Conservation (phyloP, 768 basidiomycete species). For the Mycena rosella region DNA sequence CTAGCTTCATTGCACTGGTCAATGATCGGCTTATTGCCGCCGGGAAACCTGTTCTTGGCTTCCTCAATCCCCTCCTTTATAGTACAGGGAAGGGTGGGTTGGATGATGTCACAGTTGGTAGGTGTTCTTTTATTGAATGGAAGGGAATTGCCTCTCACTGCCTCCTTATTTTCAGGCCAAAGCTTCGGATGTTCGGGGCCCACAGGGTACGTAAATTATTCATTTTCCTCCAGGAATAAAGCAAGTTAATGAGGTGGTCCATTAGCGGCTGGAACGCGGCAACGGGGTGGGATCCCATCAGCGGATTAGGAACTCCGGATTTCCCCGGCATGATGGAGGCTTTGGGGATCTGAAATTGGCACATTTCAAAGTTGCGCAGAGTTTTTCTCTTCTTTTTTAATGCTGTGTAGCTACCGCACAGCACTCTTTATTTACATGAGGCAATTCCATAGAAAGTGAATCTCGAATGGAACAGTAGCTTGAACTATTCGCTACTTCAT, state of each 20-base stretch:
- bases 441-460: constrained; percentile 3
- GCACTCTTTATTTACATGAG: constrained; percentile 4
- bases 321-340: constrained; percentile 18
- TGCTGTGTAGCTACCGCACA: constrained; percentile 8
- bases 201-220: constrained; percentile 12
- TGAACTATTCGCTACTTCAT: constrained; percentile 1
- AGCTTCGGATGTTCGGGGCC: constrained; percentile 23
- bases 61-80: constrained; percentile 22
- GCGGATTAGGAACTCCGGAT: constrained; percentile 25
- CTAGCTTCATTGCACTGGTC: constrained; percentile 26
- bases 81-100: constrained; percentile 18
- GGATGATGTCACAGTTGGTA: constrained; percentile 16
- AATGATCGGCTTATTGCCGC: constrained; percentile 27
- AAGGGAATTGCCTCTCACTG: constrained; percentile 7
- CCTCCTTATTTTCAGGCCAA: constrained; percentile 19
- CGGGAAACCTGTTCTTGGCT: constrained; percentile 20
- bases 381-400: constrained; percentile 1
- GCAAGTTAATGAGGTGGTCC: constrained; percentile 5
- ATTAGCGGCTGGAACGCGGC: constrained; percentile 12
- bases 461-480: constrained; percentile 10
- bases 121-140: constrained; percentile 7
- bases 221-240: background rate
- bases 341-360: constrained; percentile 25
- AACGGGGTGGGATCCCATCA: constrained; percentile 21
- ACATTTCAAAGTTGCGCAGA: constrained; percentile 12